Base-by-base conservation (phyloP, 176 grass and related monocot species). In the Dendrocalamus sinicus region DNA sequence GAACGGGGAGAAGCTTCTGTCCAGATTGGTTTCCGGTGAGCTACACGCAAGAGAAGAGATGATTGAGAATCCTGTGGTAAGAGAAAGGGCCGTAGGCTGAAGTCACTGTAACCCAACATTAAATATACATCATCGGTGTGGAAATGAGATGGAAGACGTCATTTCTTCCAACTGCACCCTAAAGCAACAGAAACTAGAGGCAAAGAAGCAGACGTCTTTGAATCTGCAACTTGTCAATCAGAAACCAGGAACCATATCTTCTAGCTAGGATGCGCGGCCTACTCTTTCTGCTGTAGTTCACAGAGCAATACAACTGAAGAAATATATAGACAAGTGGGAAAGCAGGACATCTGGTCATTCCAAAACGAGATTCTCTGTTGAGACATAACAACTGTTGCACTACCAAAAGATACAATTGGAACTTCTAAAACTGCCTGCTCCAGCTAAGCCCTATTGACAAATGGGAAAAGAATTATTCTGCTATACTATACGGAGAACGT, bases 1-100 rank as follows among this genome's bases (percentile, higher is more conserved):
- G 5, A 8, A 46, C 66, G 20, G 52, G 20, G 52, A 63, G 89
- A 63, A 84, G 76, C 70, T 81, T 91, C 76, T 15, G 23, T 3
- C 45, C 45, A 5, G 44, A 51, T 16, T 80, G 85, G 6, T 91
- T 72, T 71, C 26, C 16, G 71, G 44, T 19, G 78, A 77, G 24
- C 79, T 15, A 72, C 50, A 73, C 39, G 76, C 60, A 73, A 48
- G 30, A 32, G 30, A 2, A 2, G 63, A 41, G 67, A 78, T 73
- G 5, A 66, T 32, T 7, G 17, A 86, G 70, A 60, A 60, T 22
- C 22, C 57, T 4, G 57, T 12, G 22, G 57, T 23, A 1, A 60
- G 8, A n/a, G 53, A n/a, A n/a, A n/a, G 57, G 8, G 57, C 1
- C 3, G 53, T 7, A n/a, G 10, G 55, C 45, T 78, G 47, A 66